Base-by-base conservation (phyloP, 768 basidiomycete species). In the Phlebiopsis flavidoalba region DNA sequence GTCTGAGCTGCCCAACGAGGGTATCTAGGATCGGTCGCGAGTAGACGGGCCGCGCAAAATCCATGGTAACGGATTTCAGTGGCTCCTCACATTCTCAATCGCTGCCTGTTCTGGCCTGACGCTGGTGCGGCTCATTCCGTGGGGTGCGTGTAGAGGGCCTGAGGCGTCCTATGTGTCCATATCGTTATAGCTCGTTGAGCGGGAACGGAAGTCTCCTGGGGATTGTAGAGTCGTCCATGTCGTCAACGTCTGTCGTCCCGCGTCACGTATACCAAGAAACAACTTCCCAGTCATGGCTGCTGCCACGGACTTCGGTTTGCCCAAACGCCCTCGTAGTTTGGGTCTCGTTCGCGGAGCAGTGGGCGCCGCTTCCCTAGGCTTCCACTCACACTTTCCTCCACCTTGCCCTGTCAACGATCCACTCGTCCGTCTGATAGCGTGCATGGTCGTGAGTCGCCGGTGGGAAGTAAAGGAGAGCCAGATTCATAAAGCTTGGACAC, bases 341-440 rank as follows among this genome's bases (percentile, higher is more conserved):
- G 83, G 77, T 59, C 92, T 80, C 75, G n/a, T 98, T 99, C 6
- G 92, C 95, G 7, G 91, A n/a, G 88, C 15, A 96, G 95, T 57
- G n/a, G n/a, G n/a, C 87, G 91, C 59, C 87, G 75, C 53, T 83
- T 82, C 94, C 94, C n/a, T n/a, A 98, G 17, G 74, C 75, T 24
- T 70, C 79, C n/a, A n/a, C n/a, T n/a, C n/a, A n/a, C n/a, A 46
- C 75, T 76, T 46, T 89, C 89, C 63, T 83, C 77, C 1, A n/a
- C n/a, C 67, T 69, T 26, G 77, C 88, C n/a, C 77, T 77, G 19
- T 77, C 70, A 2, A 71, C 69, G 52, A 82, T 79, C 71, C 83
- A 82, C 0, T 69, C 66, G 1, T 78, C n/a, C 74, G 63, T 88
- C 88, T 0, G 87, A 82, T 8, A 69, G 53, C 0, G 85, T 82